Conservation (phyloP, 805 yeast species). For the Kodamaea nitidulidarum region DNA sequence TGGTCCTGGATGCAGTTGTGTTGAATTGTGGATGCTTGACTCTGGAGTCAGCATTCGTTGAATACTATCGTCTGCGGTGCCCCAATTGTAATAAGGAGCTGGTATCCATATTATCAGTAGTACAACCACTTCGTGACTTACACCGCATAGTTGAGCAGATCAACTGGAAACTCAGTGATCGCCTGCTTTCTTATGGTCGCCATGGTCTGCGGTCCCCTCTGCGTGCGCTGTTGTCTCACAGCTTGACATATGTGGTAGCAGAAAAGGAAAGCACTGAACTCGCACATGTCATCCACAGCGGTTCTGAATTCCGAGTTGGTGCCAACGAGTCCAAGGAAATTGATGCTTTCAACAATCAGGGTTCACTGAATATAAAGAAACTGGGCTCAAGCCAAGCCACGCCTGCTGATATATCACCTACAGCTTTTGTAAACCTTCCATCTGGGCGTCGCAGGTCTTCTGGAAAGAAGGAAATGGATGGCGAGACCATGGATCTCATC, state of each 20-base stretch:
- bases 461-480: conserved; percentile 1
- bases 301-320: too few species aligned
- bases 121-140: conserved; percentile 33
- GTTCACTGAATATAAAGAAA: too few species aligned
- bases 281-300: too few species aligned
- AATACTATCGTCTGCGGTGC: conserved; percentile 7
- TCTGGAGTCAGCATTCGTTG: conserved; percentile 28
- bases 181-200: not conserved
- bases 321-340: too few species aligned
- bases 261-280: not conserved
- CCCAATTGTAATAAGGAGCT: conserved; percentile 5
- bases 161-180: conserved; percentile 9
- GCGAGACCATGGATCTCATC: conserved; percentile 26
- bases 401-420: conserved; percentile 1
- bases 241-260: not conserved
- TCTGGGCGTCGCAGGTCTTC: conserved; percentile 3
- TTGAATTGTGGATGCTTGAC: conserved; percentile 41
- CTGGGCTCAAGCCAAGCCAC: too few species aligned
- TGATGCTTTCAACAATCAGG: too few species aligned
- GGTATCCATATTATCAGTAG: conserved; percentile 23
- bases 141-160: conserved; percentile 22
- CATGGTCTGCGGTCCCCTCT: not conserved
- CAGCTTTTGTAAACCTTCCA: not conserved
- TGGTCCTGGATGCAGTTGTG: conserved; percentile 31
- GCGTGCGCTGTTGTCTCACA: not conserved